Evolutionary conservation across 108 stramenopile genomes (phyloP).

Genomic region (Discostella stelligeroides): DNA sequence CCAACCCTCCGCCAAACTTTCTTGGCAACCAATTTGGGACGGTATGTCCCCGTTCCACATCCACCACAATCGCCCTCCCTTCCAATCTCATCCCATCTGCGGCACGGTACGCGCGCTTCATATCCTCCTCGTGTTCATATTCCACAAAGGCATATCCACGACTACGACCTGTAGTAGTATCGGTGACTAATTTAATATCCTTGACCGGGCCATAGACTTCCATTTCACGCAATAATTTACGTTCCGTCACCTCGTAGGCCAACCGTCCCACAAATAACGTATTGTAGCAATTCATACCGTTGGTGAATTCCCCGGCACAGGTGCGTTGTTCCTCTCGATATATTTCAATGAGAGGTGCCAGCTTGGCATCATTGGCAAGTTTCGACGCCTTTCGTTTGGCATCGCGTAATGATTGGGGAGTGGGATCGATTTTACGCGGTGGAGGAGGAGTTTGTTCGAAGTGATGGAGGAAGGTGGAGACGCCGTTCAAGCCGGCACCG

Average conservation of each 20-base stretch:
- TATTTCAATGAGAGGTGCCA: slow-evolving; percentile 59
- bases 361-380: slow-evolving; percentile 38
- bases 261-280: slow-evolving; percentile 94
- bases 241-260: slow-evolving; percentile 95
- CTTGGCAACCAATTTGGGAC: slow-evolving; percentile 94
- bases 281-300: slow-evolving; percentile 93
- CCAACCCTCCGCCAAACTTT: slow-evolving; percentile 90
- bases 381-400: slow-evolving; percentile 30
- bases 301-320: slow-evolving; percentile 61
- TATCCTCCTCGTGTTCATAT: slow-evolving; percentile 89
- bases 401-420: slow-evolving; percentile 58
- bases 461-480: slow-evolving; percentile 55
- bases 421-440: slow-evolving; percentile 55
- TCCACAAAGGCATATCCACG: slow-evolving; percentile 96
- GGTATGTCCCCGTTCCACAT: slow-evolving; percentile 97
- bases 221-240: slow-evolving; percentile 92
- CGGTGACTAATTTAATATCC: slow-evolving; percentile 80
- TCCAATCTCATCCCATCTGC: slow-evolving; percentile 94
- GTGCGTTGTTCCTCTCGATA: slow-evolving; percentile 73
- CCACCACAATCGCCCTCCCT: slow-evolving; percentile 87
- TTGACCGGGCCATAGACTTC: slow-evolving; percentile 91
- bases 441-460: slow-evolving; percentile 69
- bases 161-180: slow-evolving; percentile 44
- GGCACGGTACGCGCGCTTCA: slow-evolving; percentile 87
- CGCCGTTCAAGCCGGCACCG: slow-evolving; percentile 50